Conservation (phyloP, 148 eudicot species). For the Vaccinium macrocarpon region DNA sequence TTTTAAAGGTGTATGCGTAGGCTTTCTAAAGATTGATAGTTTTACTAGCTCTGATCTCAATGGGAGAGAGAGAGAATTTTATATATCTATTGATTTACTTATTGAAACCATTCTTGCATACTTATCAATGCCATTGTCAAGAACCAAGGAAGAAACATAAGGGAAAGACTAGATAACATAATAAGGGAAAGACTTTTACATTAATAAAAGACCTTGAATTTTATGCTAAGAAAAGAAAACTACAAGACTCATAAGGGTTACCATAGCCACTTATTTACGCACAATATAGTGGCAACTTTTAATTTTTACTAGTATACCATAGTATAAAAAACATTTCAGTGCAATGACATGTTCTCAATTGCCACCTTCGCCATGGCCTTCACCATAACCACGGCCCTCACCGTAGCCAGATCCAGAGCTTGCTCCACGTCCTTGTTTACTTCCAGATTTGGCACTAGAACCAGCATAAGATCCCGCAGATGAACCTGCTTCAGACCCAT, state of each 20-base stretch:
- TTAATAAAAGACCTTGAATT: background rate
- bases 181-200: background rate
- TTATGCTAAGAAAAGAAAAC: background rate
- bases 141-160: background rate
- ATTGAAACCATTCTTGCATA: background rate
- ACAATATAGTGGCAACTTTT: background rate
- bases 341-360: background rate
- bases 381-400: background rate
- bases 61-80: background rate
- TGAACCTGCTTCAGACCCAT: background rate
- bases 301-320: background rate
- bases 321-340: background rate
- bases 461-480: background rate
- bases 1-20: too few relatives aligned
- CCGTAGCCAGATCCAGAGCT: conserved; percentile 9
- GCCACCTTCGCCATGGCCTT: background rate
- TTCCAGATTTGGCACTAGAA: background rate
- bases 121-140: background rate
- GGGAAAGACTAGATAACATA: background rate
- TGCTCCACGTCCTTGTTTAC: background rate
- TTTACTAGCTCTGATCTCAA: background rate
- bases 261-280: background rate
- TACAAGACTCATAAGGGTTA: background rate
- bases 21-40: background rate
- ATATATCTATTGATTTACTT: background rate